These are phyloP conservation scores for Nannochloropsis granulata DNA, from an alignment of 108 stramenopile species.

Conservation along the genomic window DNA sequence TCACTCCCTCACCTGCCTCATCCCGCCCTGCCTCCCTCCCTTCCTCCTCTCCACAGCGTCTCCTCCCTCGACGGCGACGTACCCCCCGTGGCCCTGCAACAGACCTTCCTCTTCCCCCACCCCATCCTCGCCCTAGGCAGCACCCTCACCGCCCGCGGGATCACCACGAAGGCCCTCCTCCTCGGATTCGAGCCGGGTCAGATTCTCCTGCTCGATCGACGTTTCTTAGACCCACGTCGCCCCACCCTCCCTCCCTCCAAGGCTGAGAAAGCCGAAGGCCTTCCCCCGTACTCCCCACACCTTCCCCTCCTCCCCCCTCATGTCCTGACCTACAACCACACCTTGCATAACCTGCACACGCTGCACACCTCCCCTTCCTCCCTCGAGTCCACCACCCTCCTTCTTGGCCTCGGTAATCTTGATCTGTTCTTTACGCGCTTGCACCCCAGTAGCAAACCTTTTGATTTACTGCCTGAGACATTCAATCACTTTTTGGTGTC, in stretches of 20 bases:
- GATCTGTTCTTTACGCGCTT: constrained; percentile 27
- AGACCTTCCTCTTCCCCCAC: constrained; percentile 59
- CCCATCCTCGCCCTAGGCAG: constrained; percentile 66
- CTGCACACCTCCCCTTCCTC: constrained; percentile 19
- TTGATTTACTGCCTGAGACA: constrained; percentile 38
- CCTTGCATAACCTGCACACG: not conserved
- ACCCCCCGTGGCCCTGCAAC: constrained; percentile 64
- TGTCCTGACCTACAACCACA: constrained; percentile 26
- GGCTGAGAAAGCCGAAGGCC: constrained; percentile 40
- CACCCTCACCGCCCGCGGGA: constrained; percentile 66
- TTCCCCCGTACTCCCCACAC: constrained; percentile 28
- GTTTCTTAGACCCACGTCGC: constrained; percentile 72
- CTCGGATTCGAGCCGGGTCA: constrained; percentile 53
- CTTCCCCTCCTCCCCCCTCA: constrained; percentile 21
- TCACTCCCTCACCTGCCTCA: not conserved
- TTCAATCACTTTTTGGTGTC: constrained; percentile 36
- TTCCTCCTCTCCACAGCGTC: not conserved
- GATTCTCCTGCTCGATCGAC: constrained; percentile 47
- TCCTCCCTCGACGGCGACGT: not conserved
- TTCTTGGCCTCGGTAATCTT: constrained; percentile 24
- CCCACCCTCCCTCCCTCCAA: constrained; percentile 50
- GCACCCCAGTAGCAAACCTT: constrained; percentile 32
- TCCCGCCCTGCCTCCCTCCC: not conserved
- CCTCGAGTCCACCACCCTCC: constrained; percentile 36
- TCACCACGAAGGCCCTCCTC: constrained; percentile 64